A percentile compares a stretch with the other conserved stretches of the same genome.
Evolutionary conservation across 371 early-diverging fungal genomes (phyloP).

Genomic region (Mortierella sp.): DNA sequence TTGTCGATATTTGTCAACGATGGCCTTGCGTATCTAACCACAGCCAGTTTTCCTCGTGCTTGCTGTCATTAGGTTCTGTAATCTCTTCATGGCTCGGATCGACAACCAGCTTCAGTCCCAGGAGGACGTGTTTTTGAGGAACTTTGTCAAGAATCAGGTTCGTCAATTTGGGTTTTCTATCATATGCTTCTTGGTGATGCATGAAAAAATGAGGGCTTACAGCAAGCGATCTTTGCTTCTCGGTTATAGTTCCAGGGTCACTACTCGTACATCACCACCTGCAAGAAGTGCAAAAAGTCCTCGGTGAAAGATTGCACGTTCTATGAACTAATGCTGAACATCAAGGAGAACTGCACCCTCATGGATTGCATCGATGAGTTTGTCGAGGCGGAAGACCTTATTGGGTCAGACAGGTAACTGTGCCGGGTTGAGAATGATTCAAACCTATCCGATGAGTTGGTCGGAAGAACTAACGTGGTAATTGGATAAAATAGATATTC

Average conservation of each 20-base stretch:
- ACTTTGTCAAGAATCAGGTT: constrained; percentile 44
- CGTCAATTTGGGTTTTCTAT: neutral
- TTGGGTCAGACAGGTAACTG: constrained; percentile 43
- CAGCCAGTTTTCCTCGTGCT: neutral
- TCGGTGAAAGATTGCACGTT: constrained; percentile 39
- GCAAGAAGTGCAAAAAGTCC: constrained; percentile 46
- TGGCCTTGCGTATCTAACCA: neutral
- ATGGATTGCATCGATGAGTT: constrained; percentile 56
- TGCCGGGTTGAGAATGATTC: neutral
- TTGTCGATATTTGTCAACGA: neutral
- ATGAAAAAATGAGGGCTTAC: neutral
- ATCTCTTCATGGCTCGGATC: constrained; percentile 52
- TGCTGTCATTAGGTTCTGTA: constrained; percentile 43
- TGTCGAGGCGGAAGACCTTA: constrained; percentile 49
- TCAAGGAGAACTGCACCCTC: constrained; percentile 44
- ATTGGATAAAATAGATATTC: constrained; percentile 25
- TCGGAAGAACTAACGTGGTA: neutral
- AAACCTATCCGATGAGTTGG: neutral
- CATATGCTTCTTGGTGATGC: neutral
- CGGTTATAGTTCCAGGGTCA: constrained; percentile 48
- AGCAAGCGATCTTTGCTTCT: neutral
- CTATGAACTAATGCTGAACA: constrained; percentile 54
- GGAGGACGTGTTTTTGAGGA: constrained; percentile 10
- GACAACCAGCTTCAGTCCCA: constrained; percentile 48
- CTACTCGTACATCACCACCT: constrained; percentile 54